Evolutionary conservation across 2,329 filamentous ascomycete genomes (phyloP).

Genomic region (Hypoxylon sp.): DNA sequence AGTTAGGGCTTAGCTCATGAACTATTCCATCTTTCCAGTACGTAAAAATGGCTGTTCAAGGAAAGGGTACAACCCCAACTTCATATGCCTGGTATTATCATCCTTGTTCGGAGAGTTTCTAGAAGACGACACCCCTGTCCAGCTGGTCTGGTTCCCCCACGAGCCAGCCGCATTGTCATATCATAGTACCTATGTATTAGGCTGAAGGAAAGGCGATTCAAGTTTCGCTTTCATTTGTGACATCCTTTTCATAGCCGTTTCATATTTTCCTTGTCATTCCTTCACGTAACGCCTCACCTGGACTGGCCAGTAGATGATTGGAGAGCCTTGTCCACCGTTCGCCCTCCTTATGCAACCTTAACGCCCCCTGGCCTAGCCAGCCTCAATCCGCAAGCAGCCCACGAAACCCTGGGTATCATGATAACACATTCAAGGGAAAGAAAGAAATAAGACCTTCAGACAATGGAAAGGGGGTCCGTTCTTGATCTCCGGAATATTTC

Average conservation of each 20-base stretch:
- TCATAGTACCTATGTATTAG: conserved; percentile 13
- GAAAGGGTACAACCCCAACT: conserved; percentile 1
- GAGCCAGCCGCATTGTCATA: conserved; percentile 9
- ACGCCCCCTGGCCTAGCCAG: conserved; percentile 24
- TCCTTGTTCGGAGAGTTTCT: conserved; percentile 21
- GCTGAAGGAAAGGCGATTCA: conserved; percentile 9
- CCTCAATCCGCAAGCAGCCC: conserved; percentile 13
- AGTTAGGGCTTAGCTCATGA: conserved; percentile 10
- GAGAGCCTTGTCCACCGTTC: conserved; percentile 16
- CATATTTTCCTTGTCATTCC: neutral
- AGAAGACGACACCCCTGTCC: conserved; percentile 16
- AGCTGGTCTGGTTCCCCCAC: conserved; percentile 20
- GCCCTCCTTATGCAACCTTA: conserved; percentile 34
- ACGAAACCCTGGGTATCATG: conserved; percentile 39
- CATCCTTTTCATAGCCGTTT: conserved; percentile 13
- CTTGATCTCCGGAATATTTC: conserved; percentile 67
- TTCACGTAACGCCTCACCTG: conserved; percentile 16
- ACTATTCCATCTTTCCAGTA: conserved; percentile 22
- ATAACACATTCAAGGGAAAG: conserved; percentile 24
- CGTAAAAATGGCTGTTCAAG: conserved; percentile 25
- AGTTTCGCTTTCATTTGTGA: conserved; percentile 13
- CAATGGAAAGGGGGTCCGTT: conserved; percentile 50
- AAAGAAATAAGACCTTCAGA: conserved; percentile 33
- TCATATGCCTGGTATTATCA: conserved; percentile 15
- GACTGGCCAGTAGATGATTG: conserved; percentile 10